A percentile compares a stretch with the other conserved stretches of the same genome.
Evolutionary conservation across 345 rosid genomes (phyloP).

Genomic region (Lepidium aucheri): DNA sequence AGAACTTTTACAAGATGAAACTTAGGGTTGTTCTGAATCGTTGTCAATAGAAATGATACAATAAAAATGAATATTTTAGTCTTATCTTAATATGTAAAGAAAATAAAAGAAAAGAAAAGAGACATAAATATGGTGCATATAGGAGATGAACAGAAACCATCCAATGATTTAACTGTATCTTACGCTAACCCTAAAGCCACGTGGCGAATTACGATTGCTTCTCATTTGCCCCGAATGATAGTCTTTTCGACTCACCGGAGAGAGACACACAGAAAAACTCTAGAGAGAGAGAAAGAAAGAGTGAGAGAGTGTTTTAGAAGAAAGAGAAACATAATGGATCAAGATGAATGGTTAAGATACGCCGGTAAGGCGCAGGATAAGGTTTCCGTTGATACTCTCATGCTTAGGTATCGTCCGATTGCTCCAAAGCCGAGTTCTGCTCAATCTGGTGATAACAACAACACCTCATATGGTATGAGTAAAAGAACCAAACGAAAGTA

Average conservation of each 20-base stretch:
- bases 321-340: constrained; percentile 15
- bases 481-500: constrained; percentile 62
- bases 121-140: constrained; percentile 8
- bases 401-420: constrained; percentile 83
- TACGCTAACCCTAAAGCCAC: constrained; percentile 39
- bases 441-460: constrained; percentile 21
- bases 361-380: constrained; percentile 31
- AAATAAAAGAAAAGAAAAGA: not conserved
- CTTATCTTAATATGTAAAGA: not conserved
- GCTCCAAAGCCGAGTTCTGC: constrained; percentile 47
- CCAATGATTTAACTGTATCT: constrained; percentile 22
- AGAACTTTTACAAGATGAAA: not conserved
- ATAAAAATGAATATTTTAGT: not conserved
- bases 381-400: constrained; percentile 38
- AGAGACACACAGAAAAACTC: constrained; percentile 9
- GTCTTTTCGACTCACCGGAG: constrained; percentile 23
- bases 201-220: constrained; percentile 27
- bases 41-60: not conserved
- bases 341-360: constrained; percentile 27
- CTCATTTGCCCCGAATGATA: constrained; percentile 22
- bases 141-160: constrained; percentile 14
- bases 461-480: constrained; percentile 12
- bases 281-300: constrained; percentile 13
- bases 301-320: not conserved
- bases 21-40: not conserved